Evolutionary conservation across 2,329 filamentous ascomycete genomes (phyloP).

Genomic region (Orbilia javanica): DNA sequence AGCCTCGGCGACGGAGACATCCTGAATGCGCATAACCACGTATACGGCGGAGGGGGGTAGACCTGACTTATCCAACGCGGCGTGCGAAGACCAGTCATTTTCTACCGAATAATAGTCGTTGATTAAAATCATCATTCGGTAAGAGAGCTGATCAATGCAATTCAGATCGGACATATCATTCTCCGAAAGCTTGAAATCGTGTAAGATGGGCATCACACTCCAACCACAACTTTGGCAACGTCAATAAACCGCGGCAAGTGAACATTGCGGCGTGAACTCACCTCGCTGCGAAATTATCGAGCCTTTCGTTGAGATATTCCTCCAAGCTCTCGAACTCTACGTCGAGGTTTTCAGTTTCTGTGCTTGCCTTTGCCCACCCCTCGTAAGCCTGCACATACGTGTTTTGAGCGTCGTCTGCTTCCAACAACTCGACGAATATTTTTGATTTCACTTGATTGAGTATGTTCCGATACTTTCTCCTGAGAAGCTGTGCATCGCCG

Average conservation of each 20-base stretch:
- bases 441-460: constrained; percentile 31
- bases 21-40: constrained; percentile 21
- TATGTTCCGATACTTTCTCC: constrained; percentile 16
- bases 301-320: constrained; percentile 14
- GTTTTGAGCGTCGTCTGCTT: neutral
- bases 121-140: constrained; percentile 6
- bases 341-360: constrained; percentile 4
- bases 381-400: constrained; percentile 13
- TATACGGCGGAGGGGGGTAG: neutral
- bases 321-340: constrained; percentile 26
- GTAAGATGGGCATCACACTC: constrained; percentile 12
- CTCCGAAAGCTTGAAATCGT: constrained; percentile 7
- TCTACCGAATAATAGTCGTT: constrained; percentile 31
- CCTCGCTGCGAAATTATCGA: constrained; percentile 22
- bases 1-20: constrained; percentile 8
- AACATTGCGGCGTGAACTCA: neutral
- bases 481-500: neutral
- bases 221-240: neutral
- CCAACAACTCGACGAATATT: constrained; percentile 7
- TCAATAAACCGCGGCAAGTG: neutral
- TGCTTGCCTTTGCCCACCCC: neutral
- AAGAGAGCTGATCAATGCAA: neutral
- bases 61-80: neutral
- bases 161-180: neutral
- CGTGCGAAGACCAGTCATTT: constrained; percentile 24